Evolutionary conservation across 2,329 filamentous ascomycete genomes (phyloP).

Genomic region (Penicillium sclerotigenum): DNA sequence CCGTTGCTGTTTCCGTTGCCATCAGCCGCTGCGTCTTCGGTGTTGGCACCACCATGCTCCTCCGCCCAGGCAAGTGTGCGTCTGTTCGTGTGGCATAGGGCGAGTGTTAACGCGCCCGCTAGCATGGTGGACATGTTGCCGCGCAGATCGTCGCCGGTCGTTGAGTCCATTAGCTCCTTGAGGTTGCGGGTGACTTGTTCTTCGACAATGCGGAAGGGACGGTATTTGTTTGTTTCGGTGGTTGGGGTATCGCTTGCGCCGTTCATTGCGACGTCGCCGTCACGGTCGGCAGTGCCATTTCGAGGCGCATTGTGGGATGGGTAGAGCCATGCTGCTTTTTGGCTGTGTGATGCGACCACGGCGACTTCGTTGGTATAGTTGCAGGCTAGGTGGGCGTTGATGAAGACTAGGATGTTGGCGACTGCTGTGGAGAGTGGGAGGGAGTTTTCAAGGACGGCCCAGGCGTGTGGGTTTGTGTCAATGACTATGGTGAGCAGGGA

Average conservation of each 20-base stretch:
- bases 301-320: slow-evolving; percentile 48
- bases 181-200: slow-evolving; percentile 73
- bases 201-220: slow-evolving; percentile 85
- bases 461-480: slow-evolving; percentile 94
- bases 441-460: slow-evolving; percentile 71
- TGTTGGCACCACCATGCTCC: slow-evolving; percentile 48
- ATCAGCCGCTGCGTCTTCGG: slow-evolving; percentile 38
- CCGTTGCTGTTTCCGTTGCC: slow-evolving; percentile 23
- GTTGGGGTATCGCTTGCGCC: slow-evolving; percentile 37
- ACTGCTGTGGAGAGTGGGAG: slow-evolving; percentile 81
- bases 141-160: slow-evolving; percentile 59
- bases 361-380: slow-evolving; percentile 92
- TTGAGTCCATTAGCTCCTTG: slow-evolving; percentile 67
- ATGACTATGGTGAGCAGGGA: slow-evolving; percentile 87
- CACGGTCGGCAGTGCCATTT: slow-evolving; percentile 22
- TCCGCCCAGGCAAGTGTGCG: slow-evolving; percentile 63
- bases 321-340: slow-evolving; percentile 86
- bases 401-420: slow-evolving; percentile 87
- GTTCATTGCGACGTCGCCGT: slow-evolving; percentile 60
- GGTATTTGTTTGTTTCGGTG: slow-evolving; percentile 77
- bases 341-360: slow-evolving; percentile 82
- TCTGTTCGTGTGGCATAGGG: slow-evolving; percentile 88
- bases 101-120: slow-evolving; percentile 84
- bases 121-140: slow-evolving; percentile 75
- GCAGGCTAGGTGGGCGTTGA: slow-evolving; percentile 93